Percentiles rank a stretch among this genome's conserved stretches.
phyloP scores from a whole-genome alignment of 495 filamentous ascomycete genomes.

The Melanomma pulvis-pyrius region DNA sequence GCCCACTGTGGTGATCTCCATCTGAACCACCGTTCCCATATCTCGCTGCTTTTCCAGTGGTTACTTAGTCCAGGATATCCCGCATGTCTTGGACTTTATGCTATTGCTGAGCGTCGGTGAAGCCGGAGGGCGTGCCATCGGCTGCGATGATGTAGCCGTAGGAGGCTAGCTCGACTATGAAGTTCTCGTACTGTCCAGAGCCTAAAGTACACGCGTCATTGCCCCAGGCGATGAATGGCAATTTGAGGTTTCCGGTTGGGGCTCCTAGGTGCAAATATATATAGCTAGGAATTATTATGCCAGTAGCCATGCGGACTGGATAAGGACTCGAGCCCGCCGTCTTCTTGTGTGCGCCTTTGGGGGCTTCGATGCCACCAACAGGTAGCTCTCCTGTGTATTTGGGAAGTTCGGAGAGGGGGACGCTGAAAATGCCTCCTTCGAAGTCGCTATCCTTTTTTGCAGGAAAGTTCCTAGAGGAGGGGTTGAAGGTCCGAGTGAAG shows the following conservation, averaged over 20 bases:
- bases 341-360: not conserved
- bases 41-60: slow-evolving; percentile 21
- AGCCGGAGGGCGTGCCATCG: slow-evolving; percentile 19
- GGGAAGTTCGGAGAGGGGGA: slow-evolving; percentile 20
- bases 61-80: slow-evolving; percentile 17
- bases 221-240: slow-evolving; percentile 31
- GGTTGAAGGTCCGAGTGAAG: slow-evolving; percentile 4
- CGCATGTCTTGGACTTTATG: slow-evolving; percentile 25
- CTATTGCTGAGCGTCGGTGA: not conserved
- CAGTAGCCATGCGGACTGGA: slow-evolving; percentile 23
- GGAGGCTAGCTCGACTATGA: slow-evolving; percentile 22
- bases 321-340: slow-evolving; percentile 28
- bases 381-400: slow-evolving; percentile 4
- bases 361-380: slow-evolving; percentile 4
- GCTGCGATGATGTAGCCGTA: slow-evolving; percentile 29
- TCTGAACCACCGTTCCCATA: slow-evolving; percentile 26
- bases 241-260: slow-evolving; percentile 13
- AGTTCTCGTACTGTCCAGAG: slow-evolving; percentile 11
- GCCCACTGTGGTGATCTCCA: slow-evolving; percentile 19
- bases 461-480: slow-evolving; percentile 16
- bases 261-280: slow-evolving; percentile 18
- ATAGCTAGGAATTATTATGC: slow-evolving; percentile 14
- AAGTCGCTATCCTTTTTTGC: slow-evolving; percentile 19
- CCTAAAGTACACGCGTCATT: slow-evolving; percentile 23
- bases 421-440: slow-evolving; percentile 26